Base-by-base conservation (phyloP, 1,139 yeast genomes). In the Saccharomycopsis hybrid region DNA sequence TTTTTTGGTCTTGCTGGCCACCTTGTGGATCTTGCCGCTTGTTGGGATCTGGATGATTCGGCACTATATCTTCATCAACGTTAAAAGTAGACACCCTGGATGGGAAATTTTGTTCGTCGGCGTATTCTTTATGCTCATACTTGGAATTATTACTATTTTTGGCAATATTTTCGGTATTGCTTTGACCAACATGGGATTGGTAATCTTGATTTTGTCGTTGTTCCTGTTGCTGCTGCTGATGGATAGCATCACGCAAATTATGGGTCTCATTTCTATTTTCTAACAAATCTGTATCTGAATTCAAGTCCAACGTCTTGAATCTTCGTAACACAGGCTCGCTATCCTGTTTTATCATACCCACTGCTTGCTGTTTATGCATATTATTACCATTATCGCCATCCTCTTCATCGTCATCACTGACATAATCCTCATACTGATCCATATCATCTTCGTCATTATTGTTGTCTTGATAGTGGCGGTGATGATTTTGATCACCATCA, bases 391-490 rank as follows among this genome's bases (percentile, higher is more conserved):
- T 8, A 38, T 25, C n/a, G 13, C 5, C 31, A 25, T 29, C 43
- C 31, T 8, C 11, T 11, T 43, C n/a, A 8, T 18, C 31, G 5
- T 28, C 49, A 32, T 41, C 44, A 28, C 28, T 44, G 30, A 18
- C 41, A 24, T 36, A 36, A 18, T 41, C 44, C 33, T 41, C 35
- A 41, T 41, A 30, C 33, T 41, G 37, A n/a, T 41, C 44, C 9
- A 28, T 9, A 7, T 40, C 43, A 8, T 40, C 30, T 24, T 13
- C 39, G 24, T 5, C 39, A 9, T 9, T 13, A n/a, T 40, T 11
- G 40, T 24, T 37, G 40, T 37, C 18, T 7, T 37, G 7, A 13
- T 37, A 7, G 25, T 24, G 7, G 8, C 40, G 7, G 18, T 7
- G 7, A n/a, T 37, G 18, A 24, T 37, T 24, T 7, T 37, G 7